Evolutionary conservation across 2,329 filamentous ascomycete genomes (phyloP).

Genomic region (Trichoderma sp.): DNA sequence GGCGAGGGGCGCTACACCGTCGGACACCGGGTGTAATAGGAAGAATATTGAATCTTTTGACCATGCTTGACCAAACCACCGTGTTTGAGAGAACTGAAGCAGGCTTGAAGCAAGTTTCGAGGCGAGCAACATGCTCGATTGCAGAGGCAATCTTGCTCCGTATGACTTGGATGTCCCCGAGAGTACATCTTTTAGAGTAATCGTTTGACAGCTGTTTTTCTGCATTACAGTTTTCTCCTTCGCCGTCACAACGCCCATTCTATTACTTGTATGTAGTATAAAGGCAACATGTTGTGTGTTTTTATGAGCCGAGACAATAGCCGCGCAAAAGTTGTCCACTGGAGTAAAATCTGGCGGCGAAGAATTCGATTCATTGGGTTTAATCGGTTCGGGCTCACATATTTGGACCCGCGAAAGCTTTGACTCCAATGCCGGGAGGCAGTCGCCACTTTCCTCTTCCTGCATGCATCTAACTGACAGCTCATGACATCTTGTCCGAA

Average conservation of each 20-base stretch:
- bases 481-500: slow-evolving; percentile 1
- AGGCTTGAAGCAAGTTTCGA: slow-evolving; percentile 8
- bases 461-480: slow-evolving; percentile 1
- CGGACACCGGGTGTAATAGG: neutral
- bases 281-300: neutral
- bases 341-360: neutral
- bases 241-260: neutral
- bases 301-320: neutral
- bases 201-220: neutral
- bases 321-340: neutral
- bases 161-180: neutral
- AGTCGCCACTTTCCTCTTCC: neutral
- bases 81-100: slow-evolving; percentile 12
- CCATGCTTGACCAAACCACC: slow-evolving; percentile 4
- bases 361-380: neutral
- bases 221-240: neutral
- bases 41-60: slow-evolving; percentile 10
- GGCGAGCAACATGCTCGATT: slow-evolving; percentile 9
- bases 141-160: neutral
- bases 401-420: neutral
- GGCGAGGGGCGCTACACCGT: neutral
- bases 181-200: neutral
- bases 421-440: neutral
- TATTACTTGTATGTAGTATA: neutral
- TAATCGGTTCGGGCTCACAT: neutral